Conservation (phyloP, 2,329 filamentous ascomycete genomes). For the Cordyceps militaris region DNA sequence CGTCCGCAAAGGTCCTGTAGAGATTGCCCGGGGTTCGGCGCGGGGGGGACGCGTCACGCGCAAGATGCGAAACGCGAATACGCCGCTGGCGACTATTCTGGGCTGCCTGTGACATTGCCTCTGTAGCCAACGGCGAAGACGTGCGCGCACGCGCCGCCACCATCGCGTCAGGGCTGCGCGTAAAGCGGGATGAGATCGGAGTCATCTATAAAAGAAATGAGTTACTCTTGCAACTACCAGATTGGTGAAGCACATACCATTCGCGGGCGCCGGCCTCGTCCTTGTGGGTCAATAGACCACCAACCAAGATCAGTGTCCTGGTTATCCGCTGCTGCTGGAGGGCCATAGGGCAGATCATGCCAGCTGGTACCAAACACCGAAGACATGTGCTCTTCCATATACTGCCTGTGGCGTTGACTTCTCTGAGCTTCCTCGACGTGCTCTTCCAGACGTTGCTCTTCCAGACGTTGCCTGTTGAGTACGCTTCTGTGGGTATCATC, state of each 20-base stretch:
- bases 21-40: slow-evolving; percentile 3
- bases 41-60: not conserved
- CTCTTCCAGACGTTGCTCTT: too few species aligned
- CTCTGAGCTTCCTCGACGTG: not conserved
- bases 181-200: slow-evolving; percentile 9
- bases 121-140: not conserved
- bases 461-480: slow-evolving; percentile 18
- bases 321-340: slow-evolving; percentile 13
- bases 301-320: slow-evolving; percentile 18
- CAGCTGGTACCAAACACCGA: slow-evolving; percentile 19
- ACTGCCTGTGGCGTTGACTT: slow-evolving; percentile 15
- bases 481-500: slow-evolving; percentile 17
- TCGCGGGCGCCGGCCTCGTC: slow-evolving; percentile 17
- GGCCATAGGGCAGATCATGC: slow-evolving; percentile 13
- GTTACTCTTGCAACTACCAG: slow-evolving; percentile 33
- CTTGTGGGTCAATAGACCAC: slow-evolving; percentile 20
- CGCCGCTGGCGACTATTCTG: not conserved
- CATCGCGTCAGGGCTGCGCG: slow-evolving; percentile 9
- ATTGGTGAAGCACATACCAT: slow-evolving; percentile 17
- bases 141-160: not conserved
- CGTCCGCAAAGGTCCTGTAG: slow-evolving; percentile 44
- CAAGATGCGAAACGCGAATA: not conserved
- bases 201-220: slow-evolving; percentile 42
- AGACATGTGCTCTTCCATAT: slow-evolving; percentile 23
- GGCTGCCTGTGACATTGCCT: not conserved